phyloP scores from a whole-genome alignment of 2,329 filamentous ascomycete genomes.

The Neopestalotiopsis clavispora region DNA sequence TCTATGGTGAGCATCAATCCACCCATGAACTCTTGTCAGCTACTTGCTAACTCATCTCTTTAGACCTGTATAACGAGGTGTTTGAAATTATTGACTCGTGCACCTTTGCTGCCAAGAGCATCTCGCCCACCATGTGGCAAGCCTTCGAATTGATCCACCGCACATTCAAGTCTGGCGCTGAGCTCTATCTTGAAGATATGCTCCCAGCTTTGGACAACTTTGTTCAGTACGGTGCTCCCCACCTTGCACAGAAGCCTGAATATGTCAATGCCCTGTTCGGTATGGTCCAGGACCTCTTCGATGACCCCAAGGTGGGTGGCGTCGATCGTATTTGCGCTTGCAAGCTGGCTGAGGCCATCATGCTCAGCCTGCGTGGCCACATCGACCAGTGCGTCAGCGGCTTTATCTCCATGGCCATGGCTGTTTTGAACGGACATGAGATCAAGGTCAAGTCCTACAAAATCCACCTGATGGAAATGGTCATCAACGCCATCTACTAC shows the following conservation, averaged over 20 bases:
- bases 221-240: conserved; percentile 86
- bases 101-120: conserved; percentile 95
- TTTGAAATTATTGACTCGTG: conserved; percentile 99
- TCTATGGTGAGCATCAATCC: conserved; percentile 71
- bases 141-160: conserved; percentile 96
- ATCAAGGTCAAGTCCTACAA: conserved; percentile 91
- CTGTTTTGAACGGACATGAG: conserved; percentile 74
- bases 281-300: conserved; percentile 96
- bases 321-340: conserved; percentile 96
- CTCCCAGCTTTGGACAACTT: conserved; percentile 97
- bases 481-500: conserved; percentile 98
- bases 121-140: conserved; percentile 97
- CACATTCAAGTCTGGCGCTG: conserved; percentile 95
- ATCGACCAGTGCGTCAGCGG: conserved; percentile 88
- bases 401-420: conserved; percentile 91
- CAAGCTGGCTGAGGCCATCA: conserved; percentile 95
- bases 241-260: conserved; percentile 79
- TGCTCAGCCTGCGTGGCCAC: conserved; percentile 89
- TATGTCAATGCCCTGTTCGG: conserved; percentile 89
- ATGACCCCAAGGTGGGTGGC: conserved; percentile 87
- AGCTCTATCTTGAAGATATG: conserved; percentile 99
- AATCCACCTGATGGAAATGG: conserved; percentile 97
- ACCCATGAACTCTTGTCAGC: background rate
- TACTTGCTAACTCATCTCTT: conserved; percentile 22
- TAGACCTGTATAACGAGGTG: conserved; percentile 94